These are phyloP conservation scores for Ceraceosorus guamensis DNA, from an alignment of 1,284 basidiomycete species.

Conservation along the genomic window DNA sequence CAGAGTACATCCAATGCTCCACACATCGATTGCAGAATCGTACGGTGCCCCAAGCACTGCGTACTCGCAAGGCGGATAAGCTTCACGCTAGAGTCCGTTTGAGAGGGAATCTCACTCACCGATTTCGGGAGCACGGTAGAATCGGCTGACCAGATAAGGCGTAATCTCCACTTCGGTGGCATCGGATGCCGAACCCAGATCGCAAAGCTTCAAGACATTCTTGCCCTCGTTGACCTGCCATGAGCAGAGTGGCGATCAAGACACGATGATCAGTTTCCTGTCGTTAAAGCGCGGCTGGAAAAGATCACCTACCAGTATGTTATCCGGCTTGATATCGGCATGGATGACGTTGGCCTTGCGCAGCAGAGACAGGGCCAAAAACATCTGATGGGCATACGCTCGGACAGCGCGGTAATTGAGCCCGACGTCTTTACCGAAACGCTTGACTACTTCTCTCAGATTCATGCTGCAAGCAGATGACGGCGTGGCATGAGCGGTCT, in stretches of 20 bases:
- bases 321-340: constrained; percentile 67
- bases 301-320: constrained; percentile 25
- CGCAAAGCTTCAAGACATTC: constrained; percentile 86
- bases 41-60: constrained; percentile 89
- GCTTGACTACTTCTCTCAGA: constrained; percentile 90
- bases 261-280: background rate
- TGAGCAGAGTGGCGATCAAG: background rate
- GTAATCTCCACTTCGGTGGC: constrained; percentile 93
- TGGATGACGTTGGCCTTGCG: constrained; percentile 89
- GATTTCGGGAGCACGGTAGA: constrained; percentile 98
- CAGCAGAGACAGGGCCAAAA: constrained; percentile 75
- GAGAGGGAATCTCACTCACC: constrained; percentile 57
- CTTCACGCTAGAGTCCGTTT: constrained; percentile 4
- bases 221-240: constrained; percentile 81
- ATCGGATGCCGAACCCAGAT: constrained; percentile 90
- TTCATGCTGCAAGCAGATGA: constrained; percentile 64
- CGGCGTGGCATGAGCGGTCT: constrained; percentile 2
- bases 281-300: too few relatives aligned
- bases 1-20: constrained; percentile 95
- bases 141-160: constrained; percentile 92
- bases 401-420: constrained; percentile 93
- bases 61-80: constrained; percentile 1
- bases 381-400: constrained; percentile 92
- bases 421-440: constrained; percentile 97
- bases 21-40: constrained; percentile 86